phyloP scores from a whole-genome alignment of 345 rosid genomes.

The Boechera retrofracta region DNA sequence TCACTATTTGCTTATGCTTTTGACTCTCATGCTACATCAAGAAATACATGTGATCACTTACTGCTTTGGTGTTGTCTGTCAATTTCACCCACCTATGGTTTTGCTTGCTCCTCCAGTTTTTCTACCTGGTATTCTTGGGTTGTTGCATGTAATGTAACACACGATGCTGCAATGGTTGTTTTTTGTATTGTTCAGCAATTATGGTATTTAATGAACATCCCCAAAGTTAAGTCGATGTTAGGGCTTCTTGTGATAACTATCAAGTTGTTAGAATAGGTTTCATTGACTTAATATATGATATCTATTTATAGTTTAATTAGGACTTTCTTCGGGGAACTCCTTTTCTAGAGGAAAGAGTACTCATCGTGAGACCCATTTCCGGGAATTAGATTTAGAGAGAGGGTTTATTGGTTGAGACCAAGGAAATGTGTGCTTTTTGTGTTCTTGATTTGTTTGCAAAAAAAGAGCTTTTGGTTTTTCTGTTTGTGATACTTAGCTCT shows the following conservation, averaged over 20 bases:
- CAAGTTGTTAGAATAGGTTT: neutral
- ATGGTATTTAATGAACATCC: neutral
- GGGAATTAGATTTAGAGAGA: neutral
- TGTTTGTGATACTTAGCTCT: constrained; percentile 6
- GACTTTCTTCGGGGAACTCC: no score
- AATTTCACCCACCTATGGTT: neutral
- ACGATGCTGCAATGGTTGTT: neutral
- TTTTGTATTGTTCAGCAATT: neutral
- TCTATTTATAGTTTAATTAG: neutral
- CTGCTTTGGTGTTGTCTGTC: constrained; percentile 6
- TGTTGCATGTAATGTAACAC: neutral
- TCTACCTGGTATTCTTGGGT: neutral
- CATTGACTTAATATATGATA: neutral
- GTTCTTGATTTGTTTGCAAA: constrained; percentile 1
- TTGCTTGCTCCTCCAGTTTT: constrained; percentile 1
- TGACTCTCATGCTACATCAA: constrained; percentile 14
- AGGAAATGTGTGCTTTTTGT: neutral
- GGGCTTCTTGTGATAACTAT: neutral
- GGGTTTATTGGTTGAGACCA: constrained; percentile 1
- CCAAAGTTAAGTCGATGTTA: neutral
- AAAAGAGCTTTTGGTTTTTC: neutral
- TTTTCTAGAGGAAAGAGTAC: no score
- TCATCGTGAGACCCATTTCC: neutral
- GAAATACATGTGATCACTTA: constrained; percentile 9
- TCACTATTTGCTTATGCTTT: neutral